phyloP scores from a whole-genome alignment of 306 rosid genomes.

The Cercis canadensis region DNA sequence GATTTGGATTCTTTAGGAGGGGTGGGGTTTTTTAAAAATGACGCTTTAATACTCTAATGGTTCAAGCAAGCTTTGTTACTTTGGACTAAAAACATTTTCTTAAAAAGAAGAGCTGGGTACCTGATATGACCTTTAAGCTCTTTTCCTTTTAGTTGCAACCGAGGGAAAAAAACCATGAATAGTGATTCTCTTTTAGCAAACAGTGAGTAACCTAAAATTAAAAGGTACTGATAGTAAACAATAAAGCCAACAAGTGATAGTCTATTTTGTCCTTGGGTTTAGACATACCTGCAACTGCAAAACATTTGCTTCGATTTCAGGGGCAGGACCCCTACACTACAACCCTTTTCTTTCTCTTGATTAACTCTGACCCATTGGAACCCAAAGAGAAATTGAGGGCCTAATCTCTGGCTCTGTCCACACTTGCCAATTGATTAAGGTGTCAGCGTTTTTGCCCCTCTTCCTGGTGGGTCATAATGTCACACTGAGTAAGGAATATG shows the following conservation, averaged over 20 bases:
- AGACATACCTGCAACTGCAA: conserved; percentile 51
- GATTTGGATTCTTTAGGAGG: conserved; percentile 45
- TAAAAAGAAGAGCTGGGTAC: conserved; percentile 68
- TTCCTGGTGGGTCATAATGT: conserved; percentile 42
- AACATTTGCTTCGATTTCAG: conserved; percentile 70
- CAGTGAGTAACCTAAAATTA: conserved; percentile 49
- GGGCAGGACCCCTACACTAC: conserved; percentile 57
- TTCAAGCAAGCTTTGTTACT: conserved; percentile 26
- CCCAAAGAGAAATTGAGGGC: conserved; percentile 44
- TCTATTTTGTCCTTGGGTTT: conserved; percentile 56
- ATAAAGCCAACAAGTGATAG: conserved; percentile 62
- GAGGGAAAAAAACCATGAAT: conserved; percentile 36
- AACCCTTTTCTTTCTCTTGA: conserved; percentile 27
- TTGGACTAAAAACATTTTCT: conserved; percentile 28
- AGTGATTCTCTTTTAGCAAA: conserved; percentile 47
- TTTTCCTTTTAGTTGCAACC: conserved; percentile 44
- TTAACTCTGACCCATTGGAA: conserved; percentile 38
- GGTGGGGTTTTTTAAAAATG: conserved; percentile 43
- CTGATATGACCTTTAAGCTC: conserved; percentile 36
- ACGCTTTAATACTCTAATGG: conserved; percentile 33
- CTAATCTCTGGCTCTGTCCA: conserved; percentile 36
- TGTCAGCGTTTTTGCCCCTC: neutral
- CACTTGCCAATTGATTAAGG: conserved; percentile 41
- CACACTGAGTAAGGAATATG: conserved; percentile 3
- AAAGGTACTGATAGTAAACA: conserved; percentile 61